These are phyloP conservation scores for Colletotrichum somersetense DNA, from an alignment of 2,329 filamentous ascomycete genomes.

Conservation along the genomic window DNA sequence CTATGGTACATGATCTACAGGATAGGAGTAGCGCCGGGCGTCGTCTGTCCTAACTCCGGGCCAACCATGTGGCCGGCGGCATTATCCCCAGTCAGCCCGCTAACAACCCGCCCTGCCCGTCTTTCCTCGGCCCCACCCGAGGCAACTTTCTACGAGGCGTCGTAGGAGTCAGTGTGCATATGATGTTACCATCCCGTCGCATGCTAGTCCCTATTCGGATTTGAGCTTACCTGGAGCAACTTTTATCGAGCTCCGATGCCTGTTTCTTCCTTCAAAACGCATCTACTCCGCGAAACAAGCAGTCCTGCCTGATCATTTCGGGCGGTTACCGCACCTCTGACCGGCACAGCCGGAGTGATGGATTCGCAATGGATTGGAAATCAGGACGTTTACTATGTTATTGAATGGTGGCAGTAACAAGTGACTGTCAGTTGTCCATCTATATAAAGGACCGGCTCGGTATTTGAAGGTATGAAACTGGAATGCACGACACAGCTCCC, in stretches of 20 bases:
- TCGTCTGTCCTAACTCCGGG: background rate
- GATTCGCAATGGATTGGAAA: background rate
- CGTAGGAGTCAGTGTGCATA: background rate
- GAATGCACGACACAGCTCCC: background rate
- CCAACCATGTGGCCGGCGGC: background rate
- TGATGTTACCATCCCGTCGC: background rate
- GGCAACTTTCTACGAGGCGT: conserved; percentile 28
- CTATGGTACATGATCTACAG: background rate
- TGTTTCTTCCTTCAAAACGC: background rate
- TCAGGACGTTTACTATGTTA: background rate
- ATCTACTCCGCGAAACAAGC: background rate
- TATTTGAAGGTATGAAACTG: background rate
- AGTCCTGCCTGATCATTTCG: background rate
- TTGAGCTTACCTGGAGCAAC: background rate
- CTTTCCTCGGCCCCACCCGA: conserved; percentile 8
- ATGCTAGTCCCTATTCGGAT: background rate
- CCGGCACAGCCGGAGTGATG: background rate
- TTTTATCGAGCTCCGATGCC: background rate
- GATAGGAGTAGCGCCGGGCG: background rate
- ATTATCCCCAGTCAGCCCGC: background rate
- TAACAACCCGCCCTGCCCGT: background rate
- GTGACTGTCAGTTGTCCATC: background rate
- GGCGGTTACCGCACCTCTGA: background rate
- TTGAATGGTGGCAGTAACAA: background rate
- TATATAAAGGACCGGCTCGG: background rate